These are phyloP conservation scores for Marsdenia floribunda DNA, from an alignment of 257 asterid species.

Conservation along the genomic window DNA sequence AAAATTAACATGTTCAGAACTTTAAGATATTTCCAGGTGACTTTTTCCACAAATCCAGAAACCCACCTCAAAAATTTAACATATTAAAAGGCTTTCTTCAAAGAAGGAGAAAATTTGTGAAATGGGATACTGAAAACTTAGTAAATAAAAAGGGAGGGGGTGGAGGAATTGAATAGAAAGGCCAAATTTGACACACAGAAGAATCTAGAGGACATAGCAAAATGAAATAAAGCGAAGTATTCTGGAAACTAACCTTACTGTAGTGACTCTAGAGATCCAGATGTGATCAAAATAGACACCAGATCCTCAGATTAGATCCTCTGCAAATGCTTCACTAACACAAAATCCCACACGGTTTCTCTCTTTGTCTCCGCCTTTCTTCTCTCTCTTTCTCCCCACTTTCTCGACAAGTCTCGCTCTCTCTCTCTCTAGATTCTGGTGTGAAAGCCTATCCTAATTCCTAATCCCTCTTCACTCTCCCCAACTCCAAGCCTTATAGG, in stretches of 20 bases:
- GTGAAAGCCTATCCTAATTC: background rate
- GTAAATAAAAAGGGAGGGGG: background rate
- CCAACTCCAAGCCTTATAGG: background rate
- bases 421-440: constrained; percentile 4
- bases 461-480: background rate
- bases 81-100: background rate
- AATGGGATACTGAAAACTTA: background rate
- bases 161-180: background rate
- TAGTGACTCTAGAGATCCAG: constrained; percentile 2
- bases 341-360: constrained; percentile 17
- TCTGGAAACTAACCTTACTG: constrained; percentile 14
- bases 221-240: background rate
- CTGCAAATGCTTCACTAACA: constrained; percentile 3
- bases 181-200: background rate
- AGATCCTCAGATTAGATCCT: constrained; percentile 18
- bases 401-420: background rate
- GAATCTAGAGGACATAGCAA: background rate
- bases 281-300: constrained; percentile 12
- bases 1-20: background rate
- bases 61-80: background rate
- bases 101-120: background rate
- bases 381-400: background rate
- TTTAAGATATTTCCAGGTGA: background rate
- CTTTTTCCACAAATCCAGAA: background rate
- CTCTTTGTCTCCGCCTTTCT: background rate